A percentile compares a stretch with the other conserved stretches of the same genome.
Evolutionary conservation across 2,329 filamentous ascomycete genomes (phyloP).

Genomic region (Clonostachys chloroleuca): DNA sequence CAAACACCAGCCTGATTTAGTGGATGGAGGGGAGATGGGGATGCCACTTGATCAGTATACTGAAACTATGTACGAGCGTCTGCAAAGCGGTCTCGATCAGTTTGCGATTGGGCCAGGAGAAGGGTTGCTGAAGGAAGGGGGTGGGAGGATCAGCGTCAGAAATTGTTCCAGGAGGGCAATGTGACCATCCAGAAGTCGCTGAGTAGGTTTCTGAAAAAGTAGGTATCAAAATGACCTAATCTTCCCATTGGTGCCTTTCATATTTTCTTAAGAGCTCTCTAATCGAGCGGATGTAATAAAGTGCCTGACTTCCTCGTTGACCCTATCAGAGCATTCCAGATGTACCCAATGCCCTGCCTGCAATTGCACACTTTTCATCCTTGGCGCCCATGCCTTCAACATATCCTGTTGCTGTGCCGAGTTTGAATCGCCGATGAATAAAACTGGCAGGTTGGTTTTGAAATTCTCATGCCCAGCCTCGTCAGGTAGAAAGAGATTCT

Average conservation of each 20-base stretch:
- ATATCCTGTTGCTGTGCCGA: slow-evolving; percentile 15
- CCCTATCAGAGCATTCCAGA: slow-evolving; percentile 13
- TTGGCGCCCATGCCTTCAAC: slow-evolving; percentile 13
- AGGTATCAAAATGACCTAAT: background rate
- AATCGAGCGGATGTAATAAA: slow-evolving; percentile 5
- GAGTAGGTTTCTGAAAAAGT: background rate
- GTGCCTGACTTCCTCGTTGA: background rate
- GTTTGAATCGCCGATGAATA: slow-evolving; percentile 13
- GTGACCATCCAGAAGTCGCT: background rate
- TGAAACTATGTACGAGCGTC: slow-evolving; percentile 23
- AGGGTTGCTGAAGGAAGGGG: slow-evolving; percentile 11
- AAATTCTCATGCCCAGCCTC: slow-evolving; percentile 12
- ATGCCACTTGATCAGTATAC: slow-evolving; percentile 33
- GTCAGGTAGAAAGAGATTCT: slow-evolving; percentile 16
- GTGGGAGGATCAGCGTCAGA: slow-evolving; percentile 10
- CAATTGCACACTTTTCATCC: slow-evolving; percentile 28
- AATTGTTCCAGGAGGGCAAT: slow-evolving; percentile 9
- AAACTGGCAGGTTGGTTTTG: slow-evolving; percentile 8
- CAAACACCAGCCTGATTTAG: slow-evolving; percentile 14
- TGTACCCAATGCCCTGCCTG: slow-evolving; percentile 27
- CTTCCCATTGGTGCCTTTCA: no score
- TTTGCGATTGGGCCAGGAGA: slow-evolving; percentile 14
- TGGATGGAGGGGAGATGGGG: slow-evolving; percentile 20
- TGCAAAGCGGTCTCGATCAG: slow-evolving; percentile 12
- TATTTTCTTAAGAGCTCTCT: no score